Conservation (phyloP, 768 basidiomycete species). For the Scleroderma citrinum region DNA sequence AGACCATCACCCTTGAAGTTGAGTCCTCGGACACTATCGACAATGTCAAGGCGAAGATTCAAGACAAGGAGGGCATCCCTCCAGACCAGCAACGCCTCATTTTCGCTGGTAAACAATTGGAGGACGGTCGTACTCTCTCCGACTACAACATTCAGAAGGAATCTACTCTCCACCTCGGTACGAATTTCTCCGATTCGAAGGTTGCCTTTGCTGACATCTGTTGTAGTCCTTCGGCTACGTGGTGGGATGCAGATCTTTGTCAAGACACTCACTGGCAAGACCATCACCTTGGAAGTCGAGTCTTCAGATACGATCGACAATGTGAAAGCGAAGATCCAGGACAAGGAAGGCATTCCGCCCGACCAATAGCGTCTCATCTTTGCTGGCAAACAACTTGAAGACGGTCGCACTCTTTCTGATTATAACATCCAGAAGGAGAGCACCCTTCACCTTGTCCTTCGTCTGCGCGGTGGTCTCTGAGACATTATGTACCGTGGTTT, state of each 20-base stretch:
- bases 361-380: neutral
- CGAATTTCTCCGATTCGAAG: conserved; percentile 32
- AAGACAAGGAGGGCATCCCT: neutral
- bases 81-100: neutral
- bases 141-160: conserved; percentile 49
- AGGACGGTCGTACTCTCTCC: neutral
- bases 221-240: neutral
- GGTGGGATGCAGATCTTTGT: neutral
- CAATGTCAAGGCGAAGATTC: neutral
- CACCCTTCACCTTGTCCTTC: conserved; percentile 58
- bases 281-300: neutral
- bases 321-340: neutral
- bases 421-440: conserved; percentile 68
- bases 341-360: neutral
- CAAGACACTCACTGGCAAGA: neutral
- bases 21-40: neutral
- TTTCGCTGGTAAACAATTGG: neutral
- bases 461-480: conserved; percentile 59
- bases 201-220: neutral
- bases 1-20: neutral
- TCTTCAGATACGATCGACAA: neutral
- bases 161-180: conserved; percentile 55
- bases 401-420: conserved; percentile 34
- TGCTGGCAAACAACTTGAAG: neutral
- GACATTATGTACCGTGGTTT: neutral